Evolutionary conservation across 129 eudicot genomes (phyloP).

Genomic region (Chrysanthemum lavandulifolium): DNA sequence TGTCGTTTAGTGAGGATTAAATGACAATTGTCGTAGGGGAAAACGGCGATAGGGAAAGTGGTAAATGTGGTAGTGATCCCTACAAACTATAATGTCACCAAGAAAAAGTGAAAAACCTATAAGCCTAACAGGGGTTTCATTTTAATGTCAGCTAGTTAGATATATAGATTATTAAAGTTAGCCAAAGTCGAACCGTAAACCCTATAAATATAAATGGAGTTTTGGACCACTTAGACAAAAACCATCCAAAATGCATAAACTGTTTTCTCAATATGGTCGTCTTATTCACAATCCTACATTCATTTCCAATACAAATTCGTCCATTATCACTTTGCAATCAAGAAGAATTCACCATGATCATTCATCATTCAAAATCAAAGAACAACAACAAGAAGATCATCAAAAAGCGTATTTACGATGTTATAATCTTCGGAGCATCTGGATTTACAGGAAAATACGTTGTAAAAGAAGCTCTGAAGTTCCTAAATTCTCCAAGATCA

Average conservation of each 20-base stretch:
- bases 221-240: background rate
- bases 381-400: background rate
- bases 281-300: background rate
- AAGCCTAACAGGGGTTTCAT: too few relatives aligned
- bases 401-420: background rate
- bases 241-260: background rate
- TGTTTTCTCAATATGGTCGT: background rate
- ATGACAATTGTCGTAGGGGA: too few relatives aligned
- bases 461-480: constrained; percentile 79
- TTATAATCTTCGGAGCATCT: constrained; percentile 62
- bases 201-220: too few relatives aligned
- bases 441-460: constrained; percentile 94
- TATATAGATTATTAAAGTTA: too few relatives aligned
- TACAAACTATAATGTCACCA: too few relatives aligned
- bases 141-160: too few relatives aligned
- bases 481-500: constrained; percentile 45
- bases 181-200: too few relatives aligned
- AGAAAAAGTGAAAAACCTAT: too few relatives aligned
- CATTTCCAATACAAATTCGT: background rate
- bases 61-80: too few relatives aligned
- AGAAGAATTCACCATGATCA: background rate
- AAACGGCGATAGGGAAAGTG: too few relatives aligned
- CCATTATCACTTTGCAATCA: background rate
- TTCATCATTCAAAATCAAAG: background rate
- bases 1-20: too few relatives aligned